Evolutionary conservation across 768 basidiomycete genomes (phyloP).

Genomic region (Podaxis sp.): DNA sequence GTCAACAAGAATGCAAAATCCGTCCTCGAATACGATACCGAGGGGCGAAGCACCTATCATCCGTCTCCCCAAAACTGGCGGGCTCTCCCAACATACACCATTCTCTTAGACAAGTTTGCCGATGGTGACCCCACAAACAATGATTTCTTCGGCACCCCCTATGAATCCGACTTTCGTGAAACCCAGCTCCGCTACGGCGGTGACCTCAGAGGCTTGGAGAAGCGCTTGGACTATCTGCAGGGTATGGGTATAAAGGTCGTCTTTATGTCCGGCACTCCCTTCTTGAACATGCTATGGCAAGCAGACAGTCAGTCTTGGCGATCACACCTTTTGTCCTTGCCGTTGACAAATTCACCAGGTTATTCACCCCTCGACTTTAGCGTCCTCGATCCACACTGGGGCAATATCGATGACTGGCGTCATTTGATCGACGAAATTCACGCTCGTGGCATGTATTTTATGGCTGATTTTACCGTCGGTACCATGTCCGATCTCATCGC

Average conservation of each 20-base stretch:
- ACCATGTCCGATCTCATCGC: conserved; percentile 90
- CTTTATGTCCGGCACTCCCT: conserved; percentile 91
- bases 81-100: conserved; percentile 71
- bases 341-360: conserved; percentile 43
- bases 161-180: conserved; percentile 84
- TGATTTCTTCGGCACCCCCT: conserved; percentile 79
- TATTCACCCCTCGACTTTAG: conserved; percentile 93
- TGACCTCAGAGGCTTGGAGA: conserved; percentile 76
- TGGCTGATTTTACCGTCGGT: conserved; percentile 92
- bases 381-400: conserved; percentile 92
- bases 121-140: conserved; percentile 93
- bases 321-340: conserved; percentile 3
- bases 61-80: conserved; percentile 88
- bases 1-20: conserved; percentile 67
- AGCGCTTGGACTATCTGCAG: conserved; percentile 81
- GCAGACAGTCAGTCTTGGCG: conserved; percentile 74
- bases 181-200: conserved; percentile 90
- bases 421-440: conserved; percentile 76
- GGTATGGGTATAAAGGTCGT: conserved; percentile 86
- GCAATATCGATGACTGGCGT: conserved; percentile 79
- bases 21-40: conserved; percentile 63
- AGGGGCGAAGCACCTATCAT: conserved; percentile 69
- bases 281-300: conserved; percentile 96
- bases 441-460: conserved; percentile 83
- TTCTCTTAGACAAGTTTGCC: conserved; percentile 91